phyloP scores from a whole-genome alignment of 2,329 filamentous ascomycete genomes.

The Aspergillus novoparasiticus region DNA sequence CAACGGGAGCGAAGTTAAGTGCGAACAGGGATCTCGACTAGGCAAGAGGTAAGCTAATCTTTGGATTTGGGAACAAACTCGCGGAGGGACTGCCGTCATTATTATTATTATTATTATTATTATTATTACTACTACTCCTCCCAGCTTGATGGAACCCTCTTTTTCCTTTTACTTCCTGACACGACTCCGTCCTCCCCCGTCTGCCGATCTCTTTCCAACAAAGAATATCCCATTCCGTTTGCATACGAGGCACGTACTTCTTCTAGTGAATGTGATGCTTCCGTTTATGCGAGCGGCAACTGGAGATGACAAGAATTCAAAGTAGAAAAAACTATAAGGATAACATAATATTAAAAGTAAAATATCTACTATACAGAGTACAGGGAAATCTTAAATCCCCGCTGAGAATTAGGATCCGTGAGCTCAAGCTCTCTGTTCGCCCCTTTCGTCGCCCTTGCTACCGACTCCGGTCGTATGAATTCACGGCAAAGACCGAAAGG shows the following conservation, averaged over 20 bases:
- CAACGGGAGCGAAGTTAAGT: constrained; percentile 7
- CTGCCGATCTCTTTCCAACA: constrained; percentile 12
- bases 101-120: neutral
- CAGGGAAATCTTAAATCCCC: neutral
- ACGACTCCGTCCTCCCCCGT: neutral
- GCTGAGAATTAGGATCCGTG: neutral
- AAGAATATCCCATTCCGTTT: constrained; percentile 11
- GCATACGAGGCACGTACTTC: constrained; percentile 8
- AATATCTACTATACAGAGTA: neutral
- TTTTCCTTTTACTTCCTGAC: neutral
- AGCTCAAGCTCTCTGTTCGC: neutral
- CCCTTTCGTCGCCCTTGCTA: neutral
- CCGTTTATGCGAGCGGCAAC: neutral
- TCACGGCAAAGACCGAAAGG: neutral
- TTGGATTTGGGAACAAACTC: neutral
- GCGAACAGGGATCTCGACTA: constrained; percentile 14
- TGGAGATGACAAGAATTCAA: neutral
- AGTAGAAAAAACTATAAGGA: neutral
- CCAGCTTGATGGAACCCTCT: neutral
- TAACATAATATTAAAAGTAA: neutral
- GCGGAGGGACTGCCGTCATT: constrained; percentile 4
- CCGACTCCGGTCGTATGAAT: neutral
- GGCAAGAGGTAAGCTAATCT: constrained; percentile 7
- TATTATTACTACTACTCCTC: neutral
- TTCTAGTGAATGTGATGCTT: neutral